phyloP scores from a whole-genome alignment of 306 rosid genomes.

The Senna tora region DNA sequence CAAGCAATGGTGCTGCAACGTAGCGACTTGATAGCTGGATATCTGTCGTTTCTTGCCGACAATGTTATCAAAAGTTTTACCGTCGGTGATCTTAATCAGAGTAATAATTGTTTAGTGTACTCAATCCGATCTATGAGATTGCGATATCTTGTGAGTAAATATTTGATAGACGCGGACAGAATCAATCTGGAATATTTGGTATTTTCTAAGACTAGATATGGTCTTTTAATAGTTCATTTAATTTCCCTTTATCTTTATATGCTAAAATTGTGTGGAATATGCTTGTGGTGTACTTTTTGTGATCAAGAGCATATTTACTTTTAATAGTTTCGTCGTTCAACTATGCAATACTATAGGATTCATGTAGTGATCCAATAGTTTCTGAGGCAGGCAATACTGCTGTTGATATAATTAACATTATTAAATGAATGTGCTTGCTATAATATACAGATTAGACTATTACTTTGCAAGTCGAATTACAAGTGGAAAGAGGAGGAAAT shows the following conservation, averaged over 20 bases:
- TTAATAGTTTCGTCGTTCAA: neutral
- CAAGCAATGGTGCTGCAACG: slow-evolving; percentile 43
- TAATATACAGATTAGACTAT: neutral
- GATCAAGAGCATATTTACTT: slow-evolving; percentile 18
- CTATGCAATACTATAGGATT: slow-evolving; percentile 1
- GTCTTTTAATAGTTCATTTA: slow-evolving; percentile 4
- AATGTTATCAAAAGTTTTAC: slow-evolving; percentile 36
- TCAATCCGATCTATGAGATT: slow-evolving; percentile 33
- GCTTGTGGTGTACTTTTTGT: slow-evolving; percentile 16
- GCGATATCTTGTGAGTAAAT: slow-evolving; percentile 37
- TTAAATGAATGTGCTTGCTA: slow-evolving; percentile 4
- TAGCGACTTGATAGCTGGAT: slow-evolving; percentile 50
- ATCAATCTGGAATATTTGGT: slow-evolving; percentile 44
- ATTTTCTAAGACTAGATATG: slow-evolving; percentile 32
- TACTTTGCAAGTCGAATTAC: slow-evolving; percentile 8
- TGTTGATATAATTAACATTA: slow-evolving; percentile 1
- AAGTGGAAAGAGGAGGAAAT: slow-evolving; percentile 26
- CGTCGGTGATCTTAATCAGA: slow-evolving; percentile 28
- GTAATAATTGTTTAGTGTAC: slow-evolving; percentile 34
- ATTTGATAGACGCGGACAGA: slow-evolving; percentile 30
- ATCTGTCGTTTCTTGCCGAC: slow-evolving; percentile 51
- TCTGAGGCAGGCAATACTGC: slow-evolving; percentile 13
- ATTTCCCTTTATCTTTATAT: slow-evolving; percentile 21
- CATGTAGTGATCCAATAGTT: slow-evolving; percentile 21
- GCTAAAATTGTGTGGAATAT: slow-evolving; percentile 1